A percentile compares a stretch with the other conserved stretches of the same genome.
These are phyloP conservation scores for Metschnikowia drakensbergensis DNA, from an alignment of 805 yeast genomes.

Conservation along the genomic window DNA sequence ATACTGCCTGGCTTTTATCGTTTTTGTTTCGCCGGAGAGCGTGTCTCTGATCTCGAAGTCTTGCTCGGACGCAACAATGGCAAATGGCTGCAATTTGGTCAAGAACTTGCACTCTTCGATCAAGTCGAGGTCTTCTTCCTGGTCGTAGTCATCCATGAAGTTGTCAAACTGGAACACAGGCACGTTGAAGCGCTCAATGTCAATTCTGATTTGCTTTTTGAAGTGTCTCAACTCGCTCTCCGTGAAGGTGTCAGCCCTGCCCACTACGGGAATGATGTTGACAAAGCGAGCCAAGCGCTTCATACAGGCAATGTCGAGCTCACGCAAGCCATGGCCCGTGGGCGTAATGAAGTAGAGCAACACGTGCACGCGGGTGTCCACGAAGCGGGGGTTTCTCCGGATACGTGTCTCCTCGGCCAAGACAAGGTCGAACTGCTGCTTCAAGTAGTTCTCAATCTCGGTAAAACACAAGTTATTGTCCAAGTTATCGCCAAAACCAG, in stretches of 20 bases:
- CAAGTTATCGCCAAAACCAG: constrained; percentile 75
- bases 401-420: constrained; percentile 85
- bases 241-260: constrained; percentile 78
- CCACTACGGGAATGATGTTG: constrained; percentile 78
- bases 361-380: constrained; percentile 73
- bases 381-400: constrained; percentile 77
- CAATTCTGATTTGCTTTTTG: constrained; percentile 56
- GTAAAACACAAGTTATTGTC: constrained; percentile 64
- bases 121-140: constrained; percentile 71
- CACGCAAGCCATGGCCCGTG: constrained; percentile 75
- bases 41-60: constrained; percentile 42
- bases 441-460: constrained; percentile 63
- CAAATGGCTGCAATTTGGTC: constrained; percentile 69
- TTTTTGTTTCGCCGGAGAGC: constrained; percentile 40
- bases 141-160: constrained; percentile 49
- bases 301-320: constrained; percentile 72
- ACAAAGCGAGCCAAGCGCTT: constrained; percentile 64
- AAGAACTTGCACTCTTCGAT: constrained; percentile 64
- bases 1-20: constrained; percentile 58
- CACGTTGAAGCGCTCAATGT: constrained; percentile 63
- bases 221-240: constrained; percentile 57
- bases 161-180: constrained; percentile 74
- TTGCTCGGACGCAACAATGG: constrained; percentile 63
- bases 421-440: constrained; percentile 74
- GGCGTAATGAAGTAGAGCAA: constrained; percentile 77